Evolutionary conservation across 2,329 filamentous ascomycete genomes (phyloP).

Genomic region (Trichophyton rubrum): DNA sequence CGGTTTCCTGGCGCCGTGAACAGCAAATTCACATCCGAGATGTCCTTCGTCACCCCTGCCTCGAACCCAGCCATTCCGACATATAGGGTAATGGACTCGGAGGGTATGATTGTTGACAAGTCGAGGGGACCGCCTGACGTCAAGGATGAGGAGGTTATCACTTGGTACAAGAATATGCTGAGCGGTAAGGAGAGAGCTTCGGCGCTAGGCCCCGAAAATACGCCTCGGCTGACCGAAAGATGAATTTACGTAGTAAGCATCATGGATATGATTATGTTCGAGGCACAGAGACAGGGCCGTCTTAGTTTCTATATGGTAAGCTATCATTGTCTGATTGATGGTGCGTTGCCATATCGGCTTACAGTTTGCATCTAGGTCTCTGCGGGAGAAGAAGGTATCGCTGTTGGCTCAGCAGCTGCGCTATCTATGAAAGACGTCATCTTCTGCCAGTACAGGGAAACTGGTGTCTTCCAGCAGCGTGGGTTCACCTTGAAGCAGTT

Average conservation of each 20-base stretch:
- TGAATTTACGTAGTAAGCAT: conserved; percentile 47
- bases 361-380: conserved; percentile 42
- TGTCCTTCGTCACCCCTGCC: conserved; percentile 64
- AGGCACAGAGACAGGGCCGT: conserved; percentile 88
- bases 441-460: conserved; percentile 89
- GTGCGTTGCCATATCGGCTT: background rate
- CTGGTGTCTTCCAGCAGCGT: conserved; percentile 78
- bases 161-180: conserved; percentile 53
- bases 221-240: background rate
- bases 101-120: conserved; percentile 70
- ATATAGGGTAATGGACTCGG: conserved; percentile 81
- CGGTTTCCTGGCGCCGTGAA: conserved; percentile 89
- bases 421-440: conserved; percentile 75
- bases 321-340: background rate
- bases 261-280: conserved; percentile 97
- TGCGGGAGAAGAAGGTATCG: conserved; percentile 86
- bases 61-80: conserved; percentile 69
- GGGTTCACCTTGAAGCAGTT: conserved; percentile 81
- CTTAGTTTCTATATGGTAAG: conserved; percentile 90
- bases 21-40: conserved; percentile 72
- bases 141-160: conserved; percentile 47
- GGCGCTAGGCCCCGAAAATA: background rate
- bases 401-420: conserved; percentile 75
- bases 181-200: conserved; percentile 31
- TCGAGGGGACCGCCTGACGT: conserved; percentile 55